Evolutionary conservation across 768 basidiomycete species (phyloP).

Genomic region (Collybiopsis confluens): DNA sequence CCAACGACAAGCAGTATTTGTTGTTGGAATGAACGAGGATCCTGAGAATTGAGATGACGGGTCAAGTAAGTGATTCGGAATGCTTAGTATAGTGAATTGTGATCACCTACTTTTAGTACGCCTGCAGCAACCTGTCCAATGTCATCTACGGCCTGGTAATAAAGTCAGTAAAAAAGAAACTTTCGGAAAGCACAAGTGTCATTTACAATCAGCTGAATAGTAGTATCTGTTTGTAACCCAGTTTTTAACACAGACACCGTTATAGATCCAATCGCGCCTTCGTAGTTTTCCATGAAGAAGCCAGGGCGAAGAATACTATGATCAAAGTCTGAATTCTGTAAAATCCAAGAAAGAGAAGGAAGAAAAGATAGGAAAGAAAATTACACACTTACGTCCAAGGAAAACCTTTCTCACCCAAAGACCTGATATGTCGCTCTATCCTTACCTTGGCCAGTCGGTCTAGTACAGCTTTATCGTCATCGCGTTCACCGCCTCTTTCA

Average conservation of each 20-base stretch:
- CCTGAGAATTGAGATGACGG: too few species aligned
- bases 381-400: constrained; percentile 23
- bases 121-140: constrained; percentile 32
- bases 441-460: constrained; percentile 20
- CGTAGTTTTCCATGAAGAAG: constrained; percentile 32
- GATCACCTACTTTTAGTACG: constrained; percentile 26
- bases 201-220: constrained; percentile 20
- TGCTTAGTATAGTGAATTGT: too few species aligned
- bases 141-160: constrained; percentile 25
- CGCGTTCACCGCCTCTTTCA: constrained; percentile 25
- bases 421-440: constrained; percentile 24
- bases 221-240: constrained; percentile 20
- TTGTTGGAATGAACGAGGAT: constrained; percentile 19
- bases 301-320: constrained; percentile 26
- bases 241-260: constrained; percentile 18
- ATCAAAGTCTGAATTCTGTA: background rate
- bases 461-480: constrained; percentile 17
- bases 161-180: background rate
- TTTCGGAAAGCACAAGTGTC: too few species aligned
- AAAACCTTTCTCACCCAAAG: constrained; percentile 18
- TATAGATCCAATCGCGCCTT: constrained; percentile 24
- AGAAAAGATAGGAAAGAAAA: background rate
- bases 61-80: too few species aligned
- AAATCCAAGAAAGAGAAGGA: constrained; percentile 13
- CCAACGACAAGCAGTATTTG: constrained; percentile 24